A percentile compares a stretch with the other conserved stretches of the same genome.
These are phyloP conservation scores for Gastrodia elata DNA, from an alignment of 106 monocot species.

Conservation along the genomic window DNA sequence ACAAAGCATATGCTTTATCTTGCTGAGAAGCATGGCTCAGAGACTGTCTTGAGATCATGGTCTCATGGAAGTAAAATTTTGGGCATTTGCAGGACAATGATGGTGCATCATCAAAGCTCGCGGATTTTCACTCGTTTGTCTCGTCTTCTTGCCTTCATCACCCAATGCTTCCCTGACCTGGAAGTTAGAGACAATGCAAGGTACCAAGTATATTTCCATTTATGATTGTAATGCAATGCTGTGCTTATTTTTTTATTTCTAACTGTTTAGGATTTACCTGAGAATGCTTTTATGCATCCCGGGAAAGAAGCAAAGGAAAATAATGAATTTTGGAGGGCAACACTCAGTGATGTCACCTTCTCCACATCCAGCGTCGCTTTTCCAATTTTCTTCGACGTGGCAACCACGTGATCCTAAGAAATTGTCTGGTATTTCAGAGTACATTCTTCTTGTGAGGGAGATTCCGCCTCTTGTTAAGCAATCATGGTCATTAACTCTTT, in stretches of 20 bases:
- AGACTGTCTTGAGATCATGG: slow-evolving; percentile 58
- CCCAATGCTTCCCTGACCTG: slow-evolving; percentile 79
- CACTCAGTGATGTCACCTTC: slow-evolving; percentile 44
- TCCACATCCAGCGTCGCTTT: slow-evolving; percentile 46
- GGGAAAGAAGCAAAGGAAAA: slow-evolving; percentile 74
- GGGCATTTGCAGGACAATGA: slow-evolving; percentile 59
- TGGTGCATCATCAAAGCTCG: slow-evolving; percentile 71
- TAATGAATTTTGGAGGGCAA: slow-evolving; percentile 43
- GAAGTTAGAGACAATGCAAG: slow-evolving; percentile 93
- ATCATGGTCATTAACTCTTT: slow-evolving; percentile 68
- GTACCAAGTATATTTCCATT: slow-evolving; percentile 19
- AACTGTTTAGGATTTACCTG: slow-evolving; percentile 55
- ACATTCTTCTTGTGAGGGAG: slow-evolving; percentile 56
- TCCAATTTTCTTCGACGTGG: slow-evolving; percentile 46
- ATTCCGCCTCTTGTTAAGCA: slow-evolving; percentile 65
- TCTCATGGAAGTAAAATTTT: slow-evolving; percentile 77
- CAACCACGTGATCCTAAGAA: slow-evolving; percentile 38
- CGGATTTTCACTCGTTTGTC: slow-evolving; percentile 53
- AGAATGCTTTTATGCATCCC: slow-evolving; percentile 81
- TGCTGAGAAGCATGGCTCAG: slow-evolving; percentile 51
- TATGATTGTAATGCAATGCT: neutral
- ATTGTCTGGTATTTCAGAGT: slow-evolving; percentile 31
- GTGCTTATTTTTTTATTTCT: neutral
- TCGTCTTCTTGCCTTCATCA: slow-evolving; percentile 57
- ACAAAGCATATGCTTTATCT: slow-evolving; percentile 48